Evolutionary conservation across 768 basidiomycete species (phyloP).

Genomic region (Pulveroboletus sp.): DNA sequence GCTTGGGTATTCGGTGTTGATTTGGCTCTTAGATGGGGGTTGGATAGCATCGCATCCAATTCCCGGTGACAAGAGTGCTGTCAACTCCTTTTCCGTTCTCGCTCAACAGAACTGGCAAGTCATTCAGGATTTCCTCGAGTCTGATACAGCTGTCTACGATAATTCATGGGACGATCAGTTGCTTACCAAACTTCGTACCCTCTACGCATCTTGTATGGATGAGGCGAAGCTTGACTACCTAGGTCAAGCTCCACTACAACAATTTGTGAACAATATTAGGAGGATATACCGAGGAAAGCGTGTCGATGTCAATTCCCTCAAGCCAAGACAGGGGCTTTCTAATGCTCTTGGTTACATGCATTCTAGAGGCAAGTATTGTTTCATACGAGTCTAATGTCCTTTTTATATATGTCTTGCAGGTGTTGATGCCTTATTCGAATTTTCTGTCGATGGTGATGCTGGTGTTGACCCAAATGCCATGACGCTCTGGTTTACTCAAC

Average conservation of each 20-base stretch:
- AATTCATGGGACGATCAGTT: constrained; percentile 51
- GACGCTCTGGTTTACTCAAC: constrained; percentile 83
- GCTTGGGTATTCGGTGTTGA: constrained; percentile 5
- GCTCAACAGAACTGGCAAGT: constrained; percentile 75
- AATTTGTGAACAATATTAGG: constrained; percentile 61
- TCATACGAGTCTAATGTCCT: not conserved
- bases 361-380: constrained; percentile 60
- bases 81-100: constrained; percentile 70
- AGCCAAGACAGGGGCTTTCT: constrained; percentile 60
- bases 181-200: constrained; percentile 60
- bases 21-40: constrained; percentile 61
- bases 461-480: constrained; percentile 84
- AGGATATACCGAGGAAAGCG: constrained; percentile 56
- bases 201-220: constrained; percentile 82
- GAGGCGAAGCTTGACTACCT: constrained; percentile 72
- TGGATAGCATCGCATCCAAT: constrained; percentile 84
- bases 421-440: constrained; percentile 74
- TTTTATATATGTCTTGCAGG: constrained; percentile 41
- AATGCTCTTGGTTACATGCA: constrained; percentile 84
- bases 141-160: constrained; percentile 35
- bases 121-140: constrained; percentile 68
- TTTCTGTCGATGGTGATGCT: constrained; percentile 84
- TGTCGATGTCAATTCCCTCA: constrained; percentile 34
- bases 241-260: constrained; percentile 68
- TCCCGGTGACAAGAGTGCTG: constrained; percentile 78